phyloP scores from a whole-genome alignment of 2,329 filamentous ascomycete genomes.

The Colletotrichum viniferum region DNA sequence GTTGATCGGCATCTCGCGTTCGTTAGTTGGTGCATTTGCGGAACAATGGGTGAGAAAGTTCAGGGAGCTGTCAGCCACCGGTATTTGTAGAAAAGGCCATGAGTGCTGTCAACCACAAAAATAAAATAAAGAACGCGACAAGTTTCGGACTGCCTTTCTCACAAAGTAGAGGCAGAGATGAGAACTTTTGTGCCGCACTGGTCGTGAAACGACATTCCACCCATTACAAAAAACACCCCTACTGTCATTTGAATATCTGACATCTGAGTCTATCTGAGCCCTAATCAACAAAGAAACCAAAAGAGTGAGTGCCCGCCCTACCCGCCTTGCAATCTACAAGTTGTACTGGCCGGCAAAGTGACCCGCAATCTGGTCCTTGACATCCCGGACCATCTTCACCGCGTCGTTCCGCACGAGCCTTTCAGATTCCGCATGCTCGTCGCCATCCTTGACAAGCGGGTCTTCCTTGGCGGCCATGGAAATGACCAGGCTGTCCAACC shows the following conservation, averaged over 20 bases:
- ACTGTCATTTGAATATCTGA: background rate
- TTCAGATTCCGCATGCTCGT: background rate
- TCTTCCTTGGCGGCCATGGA: background rate
- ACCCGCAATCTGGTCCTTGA: background rate
- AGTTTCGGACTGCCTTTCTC: background rate
- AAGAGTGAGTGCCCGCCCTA: fast-evolving
- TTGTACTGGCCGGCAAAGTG: background rate
- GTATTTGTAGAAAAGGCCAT: background rate
- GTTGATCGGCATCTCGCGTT: background rate
- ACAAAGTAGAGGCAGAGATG: background rate
- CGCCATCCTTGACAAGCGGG: background rate
- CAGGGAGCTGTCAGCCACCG: fast-evolving
- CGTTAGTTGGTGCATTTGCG: background rate
- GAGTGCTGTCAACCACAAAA: background rate
- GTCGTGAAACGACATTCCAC: background rate
- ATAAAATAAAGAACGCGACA: background rate
- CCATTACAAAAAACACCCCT: fast-evolving
- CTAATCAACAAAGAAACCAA: background rate
- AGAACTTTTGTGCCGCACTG: background rate
- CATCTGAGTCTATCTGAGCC: background rate
- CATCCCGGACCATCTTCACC: background rate
- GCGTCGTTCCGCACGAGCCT: background rate
- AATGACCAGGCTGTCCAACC: background rate
- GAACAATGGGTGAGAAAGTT: background rate
- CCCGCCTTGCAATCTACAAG: background rate